Percentiles rank a stretch among this genome's conserved stretches.
Conservation (phyloP, 169 alveolate species). For the Eimeria praecox region DNA sequence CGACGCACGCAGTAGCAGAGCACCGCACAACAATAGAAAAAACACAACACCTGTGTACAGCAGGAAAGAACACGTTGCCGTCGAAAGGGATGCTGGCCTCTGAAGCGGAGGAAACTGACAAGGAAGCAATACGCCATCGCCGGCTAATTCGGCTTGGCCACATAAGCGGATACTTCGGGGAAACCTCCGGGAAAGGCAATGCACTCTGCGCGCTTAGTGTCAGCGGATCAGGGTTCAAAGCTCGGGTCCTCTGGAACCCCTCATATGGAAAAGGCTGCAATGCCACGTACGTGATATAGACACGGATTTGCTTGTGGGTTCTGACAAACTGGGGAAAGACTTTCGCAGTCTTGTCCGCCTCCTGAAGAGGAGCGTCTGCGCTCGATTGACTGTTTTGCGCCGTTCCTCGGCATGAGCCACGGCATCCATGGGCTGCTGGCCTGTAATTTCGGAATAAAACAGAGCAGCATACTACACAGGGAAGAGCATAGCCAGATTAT, state of each 20-base stretch:
- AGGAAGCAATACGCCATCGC: not conserved
- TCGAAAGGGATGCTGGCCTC: not conserved
- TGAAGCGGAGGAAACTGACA: not conserved
- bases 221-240: not conserved
- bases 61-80: not conserved
- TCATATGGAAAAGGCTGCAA: not conserved
- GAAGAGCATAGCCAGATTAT: not conserved
- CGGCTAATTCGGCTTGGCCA: no score
- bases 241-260: not conserved
- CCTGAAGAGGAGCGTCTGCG: constrained; percentile 64
- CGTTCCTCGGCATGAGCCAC: constrained; percentile 65
- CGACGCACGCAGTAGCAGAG: not conserved
- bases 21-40: not conserved
- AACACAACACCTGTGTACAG: not conserved
- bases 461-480: not conserved
- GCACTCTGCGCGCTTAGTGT: not conserved
- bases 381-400: constrained; percentile 56
- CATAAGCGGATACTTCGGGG: no score
- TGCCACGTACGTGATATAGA: constrained; percentile 21
- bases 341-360: constrained; percentile 62
- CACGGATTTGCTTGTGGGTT: constrained; percentile 34
- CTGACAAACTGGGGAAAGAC: constrained; percentile 59
- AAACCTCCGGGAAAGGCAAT: no score
- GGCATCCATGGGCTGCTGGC: not conserved
- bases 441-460: not conserved